phyloP scores from a whole-genome alignment of 2,329 filamentous ascomycete genomes.

The Tothia fuscella region DNA sequence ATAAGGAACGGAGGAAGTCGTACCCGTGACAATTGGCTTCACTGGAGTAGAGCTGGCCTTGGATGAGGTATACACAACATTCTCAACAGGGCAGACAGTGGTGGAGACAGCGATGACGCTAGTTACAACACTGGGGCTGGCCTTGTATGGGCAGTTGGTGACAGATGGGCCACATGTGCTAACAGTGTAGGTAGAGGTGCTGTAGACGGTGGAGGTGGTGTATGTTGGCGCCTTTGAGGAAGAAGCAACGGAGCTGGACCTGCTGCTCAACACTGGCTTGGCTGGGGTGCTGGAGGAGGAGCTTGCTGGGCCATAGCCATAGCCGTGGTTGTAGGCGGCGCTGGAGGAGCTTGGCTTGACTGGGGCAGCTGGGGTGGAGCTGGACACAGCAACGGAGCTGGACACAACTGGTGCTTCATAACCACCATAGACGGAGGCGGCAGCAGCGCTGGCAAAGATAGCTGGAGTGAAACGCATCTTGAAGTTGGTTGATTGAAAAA shows the following conservation, averaged over 20 bases:
- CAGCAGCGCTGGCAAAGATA: constrained; percentile 22
- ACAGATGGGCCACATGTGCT: too few relatives aligned
- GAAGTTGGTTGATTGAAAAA: constrained; percentile 22
- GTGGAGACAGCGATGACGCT: neutral
- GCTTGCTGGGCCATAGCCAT: neutral
- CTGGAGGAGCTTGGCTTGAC: too few relatives aligned
- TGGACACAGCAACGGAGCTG: too few relatives aligned
- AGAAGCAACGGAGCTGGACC: neutral
- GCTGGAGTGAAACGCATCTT: constrained; percentile 27
- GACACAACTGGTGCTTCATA: neutral
- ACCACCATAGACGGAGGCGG: constrained; percentile 21
- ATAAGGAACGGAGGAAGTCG: neutral
- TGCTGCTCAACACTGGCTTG: too few relatives aligned
- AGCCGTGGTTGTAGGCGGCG: too few relatives aligned
- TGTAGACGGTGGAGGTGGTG: neutral
- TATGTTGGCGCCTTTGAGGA: neutral
- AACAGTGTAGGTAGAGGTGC: neutral
- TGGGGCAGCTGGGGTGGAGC: too few relatives aligned
- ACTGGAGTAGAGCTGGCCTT: neutral
- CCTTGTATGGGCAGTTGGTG: too few relatives aligned
- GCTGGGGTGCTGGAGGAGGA: neutral
- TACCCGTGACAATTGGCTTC: neutral
- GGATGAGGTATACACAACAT: neutral
- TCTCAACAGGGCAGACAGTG: neutral
- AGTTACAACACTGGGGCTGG: neutral